Percentiles rank a stretch among this genome's conserved stretches.
These are phyloP conservation scores for Peribolospora kevripleyi DNA, from an alignment of 768 basidiomycete genomes.

Conservation along the genomic window DNA sequence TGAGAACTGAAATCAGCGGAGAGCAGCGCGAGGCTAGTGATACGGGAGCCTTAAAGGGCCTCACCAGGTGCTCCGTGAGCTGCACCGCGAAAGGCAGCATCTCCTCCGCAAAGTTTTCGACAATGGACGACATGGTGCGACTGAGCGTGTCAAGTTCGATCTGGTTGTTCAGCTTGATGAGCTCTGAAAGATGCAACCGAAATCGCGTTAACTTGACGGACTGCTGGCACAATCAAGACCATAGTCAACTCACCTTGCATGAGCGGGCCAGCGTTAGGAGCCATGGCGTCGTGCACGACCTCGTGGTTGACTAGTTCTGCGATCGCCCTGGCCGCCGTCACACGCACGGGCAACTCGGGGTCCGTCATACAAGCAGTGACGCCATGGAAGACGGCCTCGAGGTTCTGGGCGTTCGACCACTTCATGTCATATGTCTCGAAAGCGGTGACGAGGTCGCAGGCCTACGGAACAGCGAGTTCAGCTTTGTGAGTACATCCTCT, in stretches of 20 bases:
- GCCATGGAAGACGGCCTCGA: constrained; percentile 39
- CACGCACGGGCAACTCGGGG: constrained; percentile 52
- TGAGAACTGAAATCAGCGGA: neutral
- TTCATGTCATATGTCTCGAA: constrained; percentile 42
- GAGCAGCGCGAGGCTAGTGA: neutral
- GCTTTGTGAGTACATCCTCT: neutral
- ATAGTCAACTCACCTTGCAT: constrained; percentile 36
- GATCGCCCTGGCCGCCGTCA: constrained; percentile 56
- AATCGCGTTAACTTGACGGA: neutral
- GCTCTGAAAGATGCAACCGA: constrained; percentile 1
- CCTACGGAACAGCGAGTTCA: constrained; percentile 19
- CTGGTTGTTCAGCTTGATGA: constrained; percentile 75
- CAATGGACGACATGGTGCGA: constrained; percentile 60
- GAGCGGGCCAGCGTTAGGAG: constrained; percentile 59
- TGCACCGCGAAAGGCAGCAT: constrained; percentile 63
- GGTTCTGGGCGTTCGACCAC: constrained; percentile 37
- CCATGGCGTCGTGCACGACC: constrained; percentile 41
- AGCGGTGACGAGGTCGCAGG: constrained; percentile 55
- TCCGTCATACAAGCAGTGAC: constrained; percentile 50
- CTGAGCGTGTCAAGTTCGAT: constrained; percentile 70
- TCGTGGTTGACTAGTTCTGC: constrained; percentile 41
- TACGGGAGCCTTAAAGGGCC: constrained; percentile 14
- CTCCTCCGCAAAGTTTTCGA: constrained; percentile 60
- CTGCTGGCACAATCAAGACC: neutral
- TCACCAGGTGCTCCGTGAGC: constrained; percentile 47